These are phyloP conservation scores for Lactifluus echinatus DNA, from an alignment of 768 basidiomycete genomes.

Conservation along the genomic window DNA sequence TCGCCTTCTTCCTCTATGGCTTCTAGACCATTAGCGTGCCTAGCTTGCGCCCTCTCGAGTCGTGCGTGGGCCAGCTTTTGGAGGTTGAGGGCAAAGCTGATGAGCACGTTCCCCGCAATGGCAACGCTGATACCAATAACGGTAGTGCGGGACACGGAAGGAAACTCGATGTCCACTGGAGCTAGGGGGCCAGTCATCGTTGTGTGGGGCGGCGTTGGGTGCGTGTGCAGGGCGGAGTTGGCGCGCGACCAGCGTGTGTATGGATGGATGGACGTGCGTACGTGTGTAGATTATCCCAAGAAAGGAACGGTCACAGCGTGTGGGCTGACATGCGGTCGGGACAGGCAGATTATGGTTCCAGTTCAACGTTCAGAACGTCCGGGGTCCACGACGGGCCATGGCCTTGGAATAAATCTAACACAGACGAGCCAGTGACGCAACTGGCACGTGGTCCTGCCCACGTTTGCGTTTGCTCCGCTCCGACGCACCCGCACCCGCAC, in stretches of 20 bases:
- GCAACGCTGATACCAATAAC: constrained; percentile 77
- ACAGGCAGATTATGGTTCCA: background rate
- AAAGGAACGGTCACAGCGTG: background rate
- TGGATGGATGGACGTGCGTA: background rate
- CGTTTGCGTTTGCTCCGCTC: too few species aligned
- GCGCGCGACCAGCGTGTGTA: background rate
- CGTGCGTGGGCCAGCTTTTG: constrained; percentile 88
- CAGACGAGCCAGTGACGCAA: background rate
- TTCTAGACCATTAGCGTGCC: constrained; percentile 11
- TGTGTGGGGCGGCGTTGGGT: background rate
- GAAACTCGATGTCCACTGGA: constrained; percentile 34
- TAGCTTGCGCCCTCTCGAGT: constrained; percentile 34
- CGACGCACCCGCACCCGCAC: too few species aligned
- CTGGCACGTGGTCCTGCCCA: background rate
- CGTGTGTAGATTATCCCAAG: background rate
- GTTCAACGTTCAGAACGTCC: background rate
- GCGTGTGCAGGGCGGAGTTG: constrained; percentile 6
- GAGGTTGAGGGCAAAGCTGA: constrained; percentile 83
- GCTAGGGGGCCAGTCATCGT: background rate
- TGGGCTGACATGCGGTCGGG: background rate
- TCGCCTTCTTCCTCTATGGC: constrained; percentile 12
- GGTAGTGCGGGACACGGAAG: constrained; percentile 45
- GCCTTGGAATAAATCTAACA: too few species aligned
- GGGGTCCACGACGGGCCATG: too few species aligned
- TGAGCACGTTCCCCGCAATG: constrained; percentile 77